Conservation (phyloP, 164 flowering plant genomes). For the Paratinospora sagittata region DNA sequence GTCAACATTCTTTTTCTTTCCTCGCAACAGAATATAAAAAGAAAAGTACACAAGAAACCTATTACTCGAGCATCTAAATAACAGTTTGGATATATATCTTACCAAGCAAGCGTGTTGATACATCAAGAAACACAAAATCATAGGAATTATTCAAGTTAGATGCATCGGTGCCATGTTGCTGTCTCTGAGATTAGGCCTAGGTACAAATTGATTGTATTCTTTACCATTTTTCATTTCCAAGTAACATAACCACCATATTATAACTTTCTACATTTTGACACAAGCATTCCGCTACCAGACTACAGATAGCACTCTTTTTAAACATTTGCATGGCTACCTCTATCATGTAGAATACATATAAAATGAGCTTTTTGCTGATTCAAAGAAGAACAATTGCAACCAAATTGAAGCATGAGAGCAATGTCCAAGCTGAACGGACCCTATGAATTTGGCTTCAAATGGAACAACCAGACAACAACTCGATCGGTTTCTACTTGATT, state of each 20-base stretch:
- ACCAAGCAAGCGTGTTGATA: not conserved
- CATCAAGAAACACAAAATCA: slow-evolving; percentile 4
- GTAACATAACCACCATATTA: not conserved
- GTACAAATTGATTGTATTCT: not conserved
- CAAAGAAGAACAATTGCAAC: slow-evolving; percentile 1
- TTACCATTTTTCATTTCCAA: not conserved
- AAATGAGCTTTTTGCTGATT: not conserved
- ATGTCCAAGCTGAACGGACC: slow-evolving; percentile 3
- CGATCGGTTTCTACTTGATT: not conserved
- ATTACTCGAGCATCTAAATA: not conserved
- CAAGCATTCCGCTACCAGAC: not conserved
- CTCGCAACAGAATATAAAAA: too few relatives aligned
- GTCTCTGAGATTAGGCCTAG: not conserved
- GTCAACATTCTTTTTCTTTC: not conserved
- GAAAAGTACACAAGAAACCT: not conserved
- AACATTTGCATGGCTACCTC: not conserved
- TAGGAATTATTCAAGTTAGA: not conserved
- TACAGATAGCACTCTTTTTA: not conserved
- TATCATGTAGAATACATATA: not conserved
- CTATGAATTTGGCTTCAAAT: slow-evolving; percentile 3
- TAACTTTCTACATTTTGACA: not conserved
- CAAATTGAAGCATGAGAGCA: slow-evolving; percentile 3
- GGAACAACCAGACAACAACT: slow-evolving; percentile 3
- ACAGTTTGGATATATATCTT: not conserved
- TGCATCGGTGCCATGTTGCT: not conserved